These are phyloP conservation scores for Fusarium illudens DNA, from an alignment of 2,329 filamentous ascomycete species.

Conservation along the genomic window DNA sequence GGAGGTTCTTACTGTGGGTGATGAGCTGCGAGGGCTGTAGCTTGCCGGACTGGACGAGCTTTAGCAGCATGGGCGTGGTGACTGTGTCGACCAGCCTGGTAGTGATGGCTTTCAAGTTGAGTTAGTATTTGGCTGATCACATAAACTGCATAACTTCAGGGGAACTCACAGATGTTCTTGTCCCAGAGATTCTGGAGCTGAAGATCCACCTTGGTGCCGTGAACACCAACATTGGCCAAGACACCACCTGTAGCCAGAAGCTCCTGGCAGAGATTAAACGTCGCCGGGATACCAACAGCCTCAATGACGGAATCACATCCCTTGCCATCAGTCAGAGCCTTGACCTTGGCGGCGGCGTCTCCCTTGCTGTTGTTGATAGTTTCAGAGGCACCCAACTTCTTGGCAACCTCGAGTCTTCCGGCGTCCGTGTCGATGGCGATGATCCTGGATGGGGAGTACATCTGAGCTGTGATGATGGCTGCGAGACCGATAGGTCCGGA, in stretches of 20 bases:
- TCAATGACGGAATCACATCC: slow-evolving; percentile 67
- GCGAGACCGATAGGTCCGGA: slow-evolving; percentile 65
- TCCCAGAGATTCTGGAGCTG: slow-evolving; percentile 64
- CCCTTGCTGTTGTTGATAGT: slow-evolving; percentile 51
- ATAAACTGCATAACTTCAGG: too few relatives aligned
- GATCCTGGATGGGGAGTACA: slow-evolving; percentile 61
- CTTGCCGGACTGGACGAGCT: slow-evolving; percentile 52
- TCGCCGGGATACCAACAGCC: slow-evolving; percentile 62
- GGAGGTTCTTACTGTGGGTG: slow-evolving; percentile 52
- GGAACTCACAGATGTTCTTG: slow-evolving; percentile 58
- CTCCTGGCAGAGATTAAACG: slow-evolving; percentile 62
- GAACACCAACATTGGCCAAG: slow-evolving; percentile 67
- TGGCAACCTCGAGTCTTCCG: slow-evolving; percentile 56
- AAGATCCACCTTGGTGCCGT: slow-evolving; percentile 61
- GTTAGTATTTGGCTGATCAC: neutral
- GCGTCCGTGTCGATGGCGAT: slow-evolving; percentile 62
- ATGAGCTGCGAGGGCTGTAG: slow-evolving; percentile 54
- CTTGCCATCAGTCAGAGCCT: slow-evolving; percentile 56
- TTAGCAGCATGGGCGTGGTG: slow-evolving; percentile 59
- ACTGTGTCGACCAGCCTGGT: slow-evolving; percentile 58
- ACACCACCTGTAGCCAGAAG: slow-evolving; percentile 62
- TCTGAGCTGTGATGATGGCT: slow-evolving; percentile 60
- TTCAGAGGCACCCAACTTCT: slow-evolving; percentile 57
- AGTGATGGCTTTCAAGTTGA: slow-evolving; percentile 49
- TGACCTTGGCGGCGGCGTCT: slow-evolving; percentile 50